Evolutionary conservation across 2,329 filamentous ascomycete genomes (phyloP).

Genomic region (Cordyceps cateniannulata): DNA sequence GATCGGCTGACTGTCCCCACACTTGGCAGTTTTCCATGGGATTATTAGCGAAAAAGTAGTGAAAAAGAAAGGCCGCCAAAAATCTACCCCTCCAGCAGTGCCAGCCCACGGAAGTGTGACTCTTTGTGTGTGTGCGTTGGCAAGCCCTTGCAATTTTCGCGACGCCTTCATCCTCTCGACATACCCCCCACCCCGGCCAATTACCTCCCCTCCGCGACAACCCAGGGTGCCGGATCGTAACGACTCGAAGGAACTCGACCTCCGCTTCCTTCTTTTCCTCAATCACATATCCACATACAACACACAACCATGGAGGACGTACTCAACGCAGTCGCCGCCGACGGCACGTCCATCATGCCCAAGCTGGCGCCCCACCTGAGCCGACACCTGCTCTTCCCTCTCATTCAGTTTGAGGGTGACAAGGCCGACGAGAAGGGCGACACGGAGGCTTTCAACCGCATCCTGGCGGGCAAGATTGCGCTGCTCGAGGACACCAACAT

Average conservation of each 20-base stretch:
- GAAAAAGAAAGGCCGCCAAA: conserved; percentile 16
- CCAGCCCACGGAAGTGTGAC: background rate
- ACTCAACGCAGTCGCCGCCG: conserved; percentile 49
- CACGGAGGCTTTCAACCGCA: conserved; percentile 54
- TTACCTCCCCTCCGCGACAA: background rate
- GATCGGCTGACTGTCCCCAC: conserved; percentile 20
- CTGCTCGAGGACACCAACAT: conserved; percentile 97
- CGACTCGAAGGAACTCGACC: background rate
- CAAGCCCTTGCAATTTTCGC: conserved; percentile 20
- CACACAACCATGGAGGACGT: conserved; percentile 33
- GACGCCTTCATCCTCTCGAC: background rate
- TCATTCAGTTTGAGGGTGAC: conserved; percentile 84
- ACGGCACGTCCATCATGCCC: conserved; percentile 74
- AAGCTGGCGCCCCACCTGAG: conserved; percentile 89
- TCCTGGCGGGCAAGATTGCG: conserved; percentile 83
- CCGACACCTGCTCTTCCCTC: conserved; percentile 91
- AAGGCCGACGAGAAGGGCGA: conserved; percentile 71
- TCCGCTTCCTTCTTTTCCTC: conserved; percentile 12
- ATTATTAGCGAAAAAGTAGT: conserved; percentile 34
- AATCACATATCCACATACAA: conserved; percentile 19
- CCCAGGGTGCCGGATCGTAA: background rate
- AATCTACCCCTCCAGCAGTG: conserved; percentile 34
- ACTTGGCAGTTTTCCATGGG: conserved; percentile 27
- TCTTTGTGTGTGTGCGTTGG: conserved; percentile 7
- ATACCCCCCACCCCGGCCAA: background rate